Conservation (phyloP, 371 early-diverging fungal species). For the Mycotypha africana region DNA sequence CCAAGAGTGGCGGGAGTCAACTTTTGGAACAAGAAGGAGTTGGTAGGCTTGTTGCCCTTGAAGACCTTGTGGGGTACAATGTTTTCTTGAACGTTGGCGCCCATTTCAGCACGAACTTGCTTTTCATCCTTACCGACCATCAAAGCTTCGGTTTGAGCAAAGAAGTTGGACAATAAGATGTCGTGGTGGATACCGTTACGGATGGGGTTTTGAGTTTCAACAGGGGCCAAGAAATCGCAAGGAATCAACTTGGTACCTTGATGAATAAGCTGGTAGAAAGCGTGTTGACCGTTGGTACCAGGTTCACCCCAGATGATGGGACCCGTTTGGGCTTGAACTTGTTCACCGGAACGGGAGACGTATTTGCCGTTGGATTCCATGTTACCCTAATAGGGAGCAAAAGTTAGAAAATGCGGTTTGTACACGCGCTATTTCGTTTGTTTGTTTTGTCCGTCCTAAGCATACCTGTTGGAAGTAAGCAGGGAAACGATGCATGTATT, state of each 20-base stretch:
- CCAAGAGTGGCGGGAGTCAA: slow-evolving; percentile 94
- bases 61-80: slow-evolving; percentile 92
- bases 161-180: slow-evolving; percentile 96
- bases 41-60: slow-evolving; percentile 96
- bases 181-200: slow-evolving; percentile 78
- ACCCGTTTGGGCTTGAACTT: slow-evolving; percentile 83
- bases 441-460: too few species aligned
- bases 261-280: slow-evolving; percentile 99
- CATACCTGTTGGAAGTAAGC: slow-evolving; percentile 95
- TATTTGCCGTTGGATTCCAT: slow-evolving; percentile 99
- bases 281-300: slow-evolving; percentile 99
- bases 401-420: neutral
- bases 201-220: slow-evolving; percentile 87
- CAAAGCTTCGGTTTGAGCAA: slow-evolving; percentile 98
- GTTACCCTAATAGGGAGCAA: slow-evolving; percentile 70
- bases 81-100: slow-evolving; percentile 53
- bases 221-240: slow-evolving; percentile 94
- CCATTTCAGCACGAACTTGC: slow-evolving; percentile 74
- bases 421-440: neutral
- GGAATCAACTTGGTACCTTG: slow-evolving; percentile 98
- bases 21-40: slow-evolving; percentile 91
- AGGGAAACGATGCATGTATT: slow-evolving; percentile 95
- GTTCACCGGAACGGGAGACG: slow-evolving; percentile 73
- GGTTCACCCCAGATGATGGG: slow-evolving; percentile 99
- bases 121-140: slow-evolving; percentile 88